These are phyloP conservation scores for Globisporangium takayamanum DNA, from an alignment of 352 stramenopile genomes.

Conservation along the genomic window DNA sequence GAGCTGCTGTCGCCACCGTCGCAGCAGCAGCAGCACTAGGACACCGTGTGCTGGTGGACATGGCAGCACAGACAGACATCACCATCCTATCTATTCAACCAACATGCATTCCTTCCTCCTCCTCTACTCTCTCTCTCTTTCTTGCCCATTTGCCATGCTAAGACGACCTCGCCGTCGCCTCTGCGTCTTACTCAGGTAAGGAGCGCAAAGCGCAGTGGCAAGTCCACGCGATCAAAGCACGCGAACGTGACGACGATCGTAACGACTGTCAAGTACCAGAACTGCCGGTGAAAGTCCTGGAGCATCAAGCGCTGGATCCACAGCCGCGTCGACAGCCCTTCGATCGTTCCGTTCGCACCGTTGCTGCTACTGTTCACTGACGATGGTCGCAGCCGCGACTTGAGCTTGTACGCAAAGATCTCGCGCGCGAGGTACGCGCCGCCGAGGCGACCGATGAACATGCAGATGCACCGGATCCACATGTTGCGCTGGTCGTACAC, in stretches of 20 bases:
- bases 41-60: background rate
- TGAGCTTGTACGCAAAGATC: slow-evolving; percentile 84
- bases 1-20: background rate
- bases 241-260: slow-evolving; percentile 81
- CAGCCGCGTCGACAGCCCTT: slow-evolving; percentile 59
- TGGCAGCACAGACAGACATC: background rate
- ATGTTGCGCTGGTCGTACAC: slow-evolving; percentile 68
- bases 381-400: slow-evolving; percentile 30
- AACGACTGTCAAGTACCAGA: slow-evolving; percentile 82
- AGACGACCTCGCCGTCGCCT: no score
- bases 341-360: slow-evolving; percentile 25
- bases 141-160: background rate
- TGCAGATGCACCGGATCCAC: slow-evolving; percentile 81
- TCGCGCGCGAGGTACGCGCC: slow-evolving; percentile 71
- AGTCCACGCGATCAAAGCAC: slow-evolving; percentile 73
- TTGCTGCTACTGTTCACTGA: slow-evolving; percentile 1
- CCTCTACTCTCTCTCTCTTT: background rate
- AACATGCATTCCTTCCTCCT: background rate
- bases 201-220: slow-evolving; percentile 69
- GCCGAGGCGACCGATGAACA: slow-evolving; percentile 73
- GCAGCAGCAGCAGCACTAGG: slow-evolving; percentile 1
- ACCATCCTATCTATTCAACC: background rate
- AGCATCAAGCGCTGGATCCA: slow-evolving; percentile 86
- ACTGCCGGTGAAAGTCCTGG: slow-evolving; percentile 79
- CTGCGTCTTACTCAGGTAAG: slow-evolving; percentile 24